These are phyloP conservation scores for Colletotrichum gloeosporioides DNA, from an alignment of 2,329 filamentous ascomycete genomes.

Conservation along the genomic window DNA sequence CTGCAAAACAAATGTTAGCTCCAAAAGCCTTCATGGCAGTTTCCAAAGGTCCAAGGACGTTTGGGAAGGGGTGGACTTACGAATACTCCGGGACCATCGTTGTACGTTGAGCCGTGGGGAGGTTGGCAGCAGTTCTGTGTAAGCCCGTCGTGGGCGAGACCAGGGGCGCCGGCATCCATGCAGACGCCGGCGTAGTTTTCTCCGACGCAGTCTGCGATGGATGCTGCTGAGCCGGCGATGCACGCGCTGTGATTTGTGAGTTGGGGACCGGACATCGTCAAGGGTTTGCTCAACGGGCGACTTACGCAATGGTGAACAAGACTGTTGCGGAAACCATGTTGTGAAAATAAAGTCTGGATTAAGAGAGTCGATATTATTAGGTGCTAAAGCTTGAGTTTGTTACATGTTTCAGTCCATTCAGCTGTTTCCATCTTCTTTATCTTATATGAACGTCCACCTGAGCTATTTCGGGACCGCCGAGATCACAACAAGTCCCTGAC, in stretches of 20 bases:
- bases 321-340: background rate
- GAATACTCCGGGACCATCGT: background rate
- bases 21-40: background rate
- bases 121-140: background rate
- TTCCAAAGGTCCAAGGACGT: background rate
- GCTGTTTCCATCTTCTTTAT: background rate
- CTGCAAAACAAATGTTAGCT: background rate
- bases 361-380: background rate
- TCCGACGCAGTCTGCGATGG: background rate
- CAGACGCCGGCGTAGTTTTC: background rate
- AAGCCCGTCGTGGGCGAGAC: background rate
- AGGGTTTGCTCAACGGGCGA: background rate
- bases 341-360: background rate
- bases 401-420: rapidly evolving
- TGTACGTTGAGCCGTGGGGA: background rate
- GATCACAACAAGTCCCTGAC: background rate
- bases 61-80: rapidly evolving
- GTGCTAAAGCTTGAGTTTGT: background rate
- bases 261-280: too few relatives aligned
- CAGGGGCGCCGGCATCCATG: background rate
- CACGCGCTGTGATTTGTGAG: background rate
- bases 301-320: rapidly evolving
- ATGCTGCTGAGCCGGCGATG: background rate
- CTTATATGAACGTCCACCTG: background rate
- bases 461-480: background rate